phyloP scores from a whole-genome alignment of 306 rosid species.

The Cicer bijugum region DNA sequence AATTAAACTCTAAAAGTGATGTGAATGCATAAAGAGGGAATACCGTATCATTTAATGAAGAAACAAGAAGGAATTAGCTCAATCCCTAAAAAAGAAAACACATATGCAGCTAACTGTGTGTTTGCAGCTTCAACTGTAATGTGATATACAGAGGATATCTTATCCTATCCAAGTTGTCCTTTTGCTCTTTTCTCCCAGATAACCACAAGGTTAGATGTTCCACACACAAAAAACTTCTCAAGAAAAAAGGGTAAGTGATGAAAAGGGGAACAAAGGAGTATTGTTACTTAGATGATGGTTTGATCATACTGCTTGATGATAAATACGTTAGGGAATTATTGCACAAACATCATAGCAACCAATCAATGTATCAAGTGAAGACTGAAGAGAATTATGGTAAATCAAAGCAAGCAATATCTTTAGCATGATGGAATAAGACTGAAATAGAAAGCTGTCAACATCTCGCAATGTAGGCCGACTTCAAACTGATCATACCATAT shows the following conservation, averaged over 20 bases:
- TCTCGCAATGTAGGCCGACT: slow-evolving; percentile 3
- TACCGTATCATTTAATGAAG: background rate
- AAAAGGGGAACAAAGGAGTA: background rate
- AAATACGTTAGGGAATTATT: slow-evolving; percentile 6
- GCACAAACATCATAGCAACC: background rate
- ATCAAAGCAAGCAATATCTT: slow-evolving; percentile 30
- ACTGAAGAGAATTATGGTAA: slow-evolving; percentile 25
- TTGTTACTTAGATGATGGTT: slow-evolving; percentile 17
- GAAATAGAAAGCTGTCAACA: slow-evolving; percentile 8
- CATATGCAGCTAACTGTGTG: background rate
- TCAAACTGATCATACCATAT: slow-evolving; percentile 29
- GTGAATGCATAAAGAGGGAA: background rate
- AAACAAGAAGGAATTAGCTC: slow-evolving; percentile 2
- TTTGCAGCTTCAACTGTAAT: slow-evolving; percentile 6
- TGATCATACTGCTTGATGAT: slow-evolving; percentile 19
- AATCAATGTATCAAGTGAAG: slow-evolving; percentile 14
- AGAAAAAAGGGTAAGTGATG: background rate
- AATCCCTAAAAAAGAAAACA: background rate
- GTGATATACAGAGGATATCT: background rate
- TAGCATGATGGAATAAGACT: slow-evolving; percentile 3
- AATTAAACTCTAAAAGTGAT: background rate
- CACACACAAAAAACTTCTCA: slow-evolving; percentile 12
- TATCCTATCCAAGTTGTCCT: background rate
- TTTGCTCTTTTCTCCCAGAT: slow-evolving; percentile 10
- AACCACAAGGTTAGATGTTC: slow-evolving; percentile 9